Evolutionary conservation across 202 grass and related monocot genomes (phyloP), one percentile per base, ranked within the genome.

Genomic region (Musa balbisiana): DNA sequence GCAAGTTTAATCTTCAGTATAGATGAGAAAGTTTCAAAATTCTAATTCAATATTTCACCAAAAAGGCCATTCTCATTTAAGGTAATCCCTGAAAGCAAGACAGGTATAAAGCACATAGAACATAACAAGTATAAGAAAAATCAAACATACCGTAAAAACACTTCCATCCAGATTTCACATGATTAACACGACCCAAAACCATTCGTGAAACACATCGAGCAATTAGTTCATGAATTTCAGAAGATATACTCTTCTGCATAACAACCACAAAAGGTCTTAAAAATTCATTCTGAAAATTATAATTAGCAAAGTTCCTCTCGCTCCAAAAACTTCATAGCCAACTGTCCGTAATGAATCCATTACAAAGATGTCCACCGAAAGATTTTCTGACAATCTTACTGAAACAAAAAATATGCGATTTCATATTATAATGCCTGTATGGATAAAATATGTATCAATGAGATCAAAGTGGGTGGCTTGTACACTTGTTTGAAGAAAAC

Each of bases 321-420:
- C 86, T 98, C 94, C 60, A 98, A 72, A 83, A 98, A 98, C 75
- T 98, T 98, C 91, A 98, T 98, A 43, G 94, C 83, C 69, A 98
- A 77, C 81, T 98, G 91, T n/a, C 77, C 94, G 88, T 73, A 98
- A 74, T 60, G 94, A 89, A 64, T 98, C 94, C 94, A 98, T 94
- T 65, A 98, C 94, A 83, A 98, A 98, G 77, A 98, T 92, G 80
- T 88, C 77, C 76, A 98, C 87, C 71, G 94, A 93, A 58, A 98
- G 88, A 83, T 91, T 98, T 79, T 98, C 91, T 62, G 86, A 84
- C 21, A 98, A 82, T 43, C 94, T 91, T 29, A 98, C 94, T 83
- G 91, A 89, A 19, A 98, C 94, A 81, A 98, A 98, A 81, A 98
- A 98, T n/a, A n/a, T n/a, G n/a, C n/a, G n/a, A n/a, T n/a, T n/a